These are phyloP conservation scores for Oropetium thomaeum DNA, from an alignment of 176 grass and related monocot genomes.

Conservation along the genomic window DNA sequence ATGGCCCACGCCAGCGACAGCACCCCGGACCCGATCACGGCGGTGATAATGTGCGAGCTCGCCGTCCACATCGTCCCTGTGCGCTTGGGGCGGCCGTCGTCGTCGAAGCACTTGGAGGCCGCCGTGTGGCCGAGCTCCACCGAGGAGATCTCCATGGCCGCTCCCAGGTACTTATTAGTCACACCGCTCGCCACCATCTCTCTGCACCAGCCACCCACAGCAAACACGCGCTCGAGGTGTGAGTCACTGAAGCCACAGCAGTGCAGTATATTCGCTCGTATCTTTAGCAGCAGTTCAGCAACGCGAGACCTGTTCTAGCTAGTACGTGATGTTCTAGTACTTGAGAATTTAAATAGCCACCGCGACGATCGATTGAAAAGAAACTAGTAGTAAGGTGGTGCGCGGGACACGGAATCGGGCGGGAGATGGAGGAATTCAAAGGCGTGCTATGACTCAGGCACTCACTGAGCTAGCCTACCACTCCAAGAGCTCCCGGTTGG, in stretches of 20 bases:
- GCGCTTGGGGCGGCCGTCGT: constrained; percentile 86
- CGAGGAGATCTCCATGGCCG: constrained; percentile 45
- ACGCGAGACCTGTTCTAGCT: too few species aligned
- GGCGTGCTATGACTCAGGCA: background rate
- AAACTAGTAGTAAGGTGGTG: background rate
- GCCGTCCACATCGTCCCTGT: constrained; percentile 89
- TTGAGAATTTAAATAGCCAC: constrained; percentile 16
- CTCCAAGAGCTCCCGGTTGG: background rate
- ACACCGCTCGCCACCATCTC: constrained; percentile 64
- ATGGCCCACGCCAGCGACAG: constrained; percentile 90
- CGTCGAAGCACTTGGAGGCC: constrained; percentile 74
- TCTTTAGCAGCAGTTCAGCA: background rate
- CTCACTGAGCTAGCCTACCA: background rate
- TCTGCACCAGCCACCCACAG: constrained; percentile 29
- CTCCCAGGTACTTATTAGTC: constrained; percentile 26
- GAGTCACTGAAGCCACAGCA: constrained; percentile 5
- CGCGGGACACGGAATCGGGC: background rate
- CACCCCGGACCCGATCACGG: constrained; percentile 87
- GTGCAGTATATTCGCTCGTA: background rate
- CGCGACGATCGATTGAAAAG: background rate
- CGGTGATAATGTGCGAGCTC: constrained; percentile 94
- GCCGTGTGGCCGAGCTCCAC: constrained; percentile 50
- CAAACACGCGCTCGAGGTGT: background rate
- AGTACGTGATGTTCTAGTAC: background rate
- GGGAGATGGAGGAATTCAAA: constrained; percentile 32